Percentiles rank a stretch among this genome's conserved stretches.
Evolutionary conservation across 225 moss, liverwort and hornwort species (phyloP).

Genomic region (Lunularia cruciata): DNA sequence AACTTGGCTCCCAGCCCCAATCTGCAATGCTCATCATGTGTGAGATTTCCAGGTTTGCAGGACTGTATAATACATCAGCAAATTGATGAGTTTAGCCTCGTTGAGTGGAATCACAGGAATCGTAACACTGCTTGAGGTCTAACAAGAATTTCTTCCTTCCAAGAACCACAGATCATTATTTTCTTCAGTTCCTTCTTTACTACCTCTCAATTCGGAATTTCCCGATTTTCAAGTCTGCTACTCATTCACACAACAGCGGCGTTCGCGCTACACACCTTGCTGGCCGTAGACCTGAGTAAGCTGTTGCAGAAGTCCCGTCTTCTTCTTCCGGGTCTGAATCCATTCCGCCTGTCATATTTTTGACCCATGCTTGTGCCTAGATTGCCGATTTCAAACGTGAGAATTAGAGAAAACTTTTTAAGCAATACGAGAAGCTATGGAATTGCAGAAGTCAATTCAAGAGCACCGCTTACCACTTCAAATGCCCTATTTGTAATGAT

Average conservation of each 20-base stretch:
- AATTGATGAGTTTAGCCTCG: no score
- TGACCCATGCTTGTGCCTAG: slow-evolving; percentile 46
- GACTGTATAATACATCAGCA: no score
- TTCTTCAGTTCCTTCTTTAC: no score
- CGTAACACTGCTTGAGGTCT: no score
- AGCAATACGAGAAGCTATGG: not conserved
- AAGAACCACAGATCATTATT: no score
- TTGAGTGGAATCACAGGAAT: no score
- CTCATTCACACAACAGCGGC: no score
- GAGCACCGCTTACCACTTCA: slow-evolving; percentile 22
- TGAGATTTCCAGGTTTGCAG: no score
- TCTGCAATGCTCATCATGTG: slow-evolving; percentile 9
- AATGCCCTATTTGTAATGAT: slow-evolving; percentile 29
- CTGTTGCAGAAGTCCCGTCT: slow-evolving; percentile 5
- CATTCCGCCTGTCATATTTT: slow-evolving; percentile 38
- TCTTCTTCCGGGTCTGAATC: slow-evolving; percentile 28
- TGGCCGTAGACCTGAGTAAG: slow-evolving; percentile 31
- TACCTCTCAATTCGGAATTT: no score
- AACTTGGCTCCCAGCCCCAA: slow-evolving; percentile 46
- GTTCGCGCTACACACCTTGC: no score
- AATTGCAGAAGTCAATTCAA: not conserved
- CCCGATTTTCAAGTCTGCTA: no score
- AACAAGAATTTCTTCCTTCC: no score
- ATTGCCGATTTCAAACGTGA: not conserved
- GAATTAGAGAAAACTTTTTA: not conserved